Percentiles rank a stretch among this genome's conserved stretches.
Evolutionary conservation across 2,329 filamentous ascomycete species (phyloP).

Genomic region (Fusarium torreyae): DNA sequence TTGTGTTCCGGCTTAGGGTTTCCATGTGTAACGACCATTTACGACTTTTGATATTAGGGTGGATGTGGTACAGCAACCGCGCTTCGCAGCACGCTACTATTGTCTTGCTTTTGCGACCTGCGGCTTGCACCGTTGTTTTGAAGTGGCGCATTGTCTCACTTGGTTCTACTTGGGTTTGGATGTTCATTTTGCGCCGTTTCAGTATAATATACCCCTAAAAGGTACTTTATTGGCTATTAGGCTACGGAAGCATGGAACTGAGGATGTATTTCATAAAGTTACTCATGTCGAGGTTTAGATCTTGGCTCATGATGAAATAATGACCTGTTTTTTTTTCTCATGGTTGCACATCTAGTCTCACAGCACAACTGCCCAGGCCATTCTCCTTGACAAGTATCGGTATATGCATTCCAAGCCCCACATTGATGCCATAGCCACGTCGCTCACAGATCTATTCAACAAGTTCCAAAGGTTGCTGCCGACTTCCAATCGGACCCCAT

Average conservation of each 20-base stretch:
- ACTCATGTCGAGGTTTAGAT: slow-evolving; percentile 34
- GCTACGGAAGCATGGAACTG: slow-evolving; percentile 27
- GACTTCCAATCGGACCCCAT: slow-evolving; percentile 7
- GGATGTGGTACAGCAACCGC: slow-evolving; percentile 34
- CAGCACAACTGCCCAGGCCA: not conserved
- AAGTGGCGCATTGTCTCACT: slow-evolving; percentile 19
- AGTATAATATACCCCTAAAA: slow-evolving; percentile 43
- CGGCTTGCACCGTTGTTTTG: slow-evolving; percentile 13
- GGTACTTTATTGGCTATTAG: slow-evolving; percentile 30
- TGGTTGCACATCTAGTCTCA: not conserved
- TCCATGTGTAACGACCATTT: slow-evolving; percentile 43
- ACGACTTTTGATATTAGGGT: slow-evolving; percentile 45
- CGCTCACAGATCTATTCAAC: not conserved
- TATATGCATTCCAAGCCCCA: slow-evolving; percentile 11
- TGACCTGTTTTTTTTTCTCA: slow-evolving; percentile 23
- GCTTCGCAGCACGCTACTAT: slow-evolving; percentile 35
- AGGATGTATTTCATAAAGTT: slow-evolving; percentile 32
- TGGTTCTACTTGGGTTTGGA: slow-evolving; percentile 12
- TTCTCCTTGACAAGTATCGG: not conserved
- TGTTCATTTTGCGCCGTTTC: slow-evolving; percentile 19
- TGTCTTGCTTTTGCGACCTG: slow-evolving; percentile 22
- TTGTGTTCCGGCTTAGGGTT: slow-evolving; percentile 10
- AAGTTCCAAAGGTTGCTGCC: not conserved
- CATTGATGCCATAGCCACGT: slow-evolving; percentile 5
- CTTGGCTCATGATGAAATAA: slow-evolving; percentile 44